Evolutionary conservation across 1,284 basidiomycete genomes (phyloP), one percentile per base, ranked within the genome.

Genomic region (Pseudozyma flocculosa): DNA sequence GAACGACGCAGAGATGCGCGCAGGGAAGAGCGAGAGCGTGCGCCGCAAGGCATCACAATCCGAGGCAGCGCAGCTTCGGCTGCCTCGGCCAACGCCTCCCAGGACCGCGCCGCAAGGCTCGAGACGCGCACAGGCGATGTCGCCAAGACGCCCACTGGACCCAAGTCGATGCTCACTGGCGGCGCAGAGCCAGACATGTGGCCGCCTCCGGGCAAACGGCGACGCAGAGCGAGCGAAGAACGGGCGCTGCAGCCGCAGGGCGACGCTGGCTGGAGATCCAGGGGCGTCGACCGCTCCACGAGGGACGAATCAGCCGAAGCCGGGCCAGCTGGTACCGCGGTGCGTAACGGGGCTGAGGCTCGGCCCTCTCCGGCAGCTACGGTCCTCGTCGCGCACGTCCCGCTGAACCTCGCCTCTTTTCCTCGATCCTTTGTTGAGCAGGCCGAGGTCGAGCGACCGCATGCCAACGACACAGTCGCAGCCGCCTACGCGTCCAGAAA

Each of bases 1-100:
- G 26, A 36, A 18, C 30, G 21, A 32, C 40, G 41, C 46, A 30
- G 47, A 38, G 10, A 38, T 40, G 36, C 26, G 23, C 29, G 29
- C 18, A 40, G 21, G 14, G 38, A 40, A 40, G 38, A 40, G 38
- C 18, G 7, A 40, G 9, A 40, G 38, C 18, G 7, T 21, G 9
- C 18, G 3, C 38, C n/a, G n/a, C 38, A 40, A 21, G 38, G 38
- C n/a, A 19, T 40, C 38, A 21, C 9, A 9, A 40, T 40, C 38
- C n/a, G 21, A 11, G 38, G 38, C n/a, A 40, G 18, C 19, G 38
- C 38, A 21, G 38, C 18, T n/a, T 19, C 38, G 21, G 38, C 32
- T 4, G 32, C 32, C 14, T 34, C 32, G 9, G 32, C 32, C 8
- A 34, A 34, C 26, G 26, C 26, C 11, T 9, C 32, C 15, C 32